Base-by-base conservation (phyloP, 2,329 filamentous ascomycete genomes). In the Talaromyces sp. region DNA sequence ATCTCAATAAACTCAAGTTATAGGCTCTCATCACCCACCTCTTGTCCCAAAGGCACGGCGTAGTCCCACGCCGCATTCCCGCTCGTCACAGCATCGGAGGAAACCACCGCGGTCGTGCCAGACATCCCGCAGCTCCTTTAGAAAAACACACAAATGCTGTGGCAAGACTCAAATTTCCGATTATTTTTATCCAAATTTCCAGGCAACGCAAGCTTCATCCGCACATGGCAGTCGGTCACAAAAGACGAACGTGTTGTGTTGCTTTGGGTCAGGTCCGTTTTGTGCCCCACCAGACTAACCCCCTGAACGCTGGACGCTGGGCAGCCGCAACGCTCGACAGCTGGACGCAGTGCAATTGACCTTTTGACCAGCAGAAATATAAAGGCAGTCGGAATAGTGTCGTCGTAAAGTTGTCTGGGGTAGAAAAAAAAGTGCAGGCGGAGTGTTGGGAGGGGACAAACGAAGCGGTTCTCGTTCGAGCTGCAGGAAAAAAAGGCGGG, bases 51-150 rank as follows among this genome's bases (percentile, higher is more conserved):
- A 13, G 74, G 73, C 55, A 76, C 73, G 17, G 72, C 67, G 59
- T 70, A 75, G 17, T 77, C 74, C 75, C 75, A 77, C 63, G 70
- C 64, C 57, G 64, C 68, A 61, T 73, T 73, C 62, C 71, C 67
- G 57, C 64, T 70, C 64, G 70, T 65, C 72, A 75, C 69, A 66
- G 71, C 68, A 71, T 77, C 75, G 66, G 74, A 71, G 67, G 72
- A 74, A 43, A 73, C 66, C 58, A 70, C 73, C 61, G 75, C 75
- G 62, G 74, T 69, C 63, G 74, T 69, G 60, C 74, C 75, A 70
- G 74, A 75, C 75, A 78, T 78, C 67, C 63, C 65, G 64, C 53
- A 31, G 41, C 71, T 65, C 62, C 61, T 64, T 62, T 59, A 70
- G 71, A 27, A 73, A 71, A 72, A 74, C 19, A 51, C 46, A 51